Percentiles rank a stretch among this genome's conserved stretches.
Evolutionary conservation across 2,329 filamentous ascomycete genomes (phyloP).

Genomic region (Blastomyces percursus): DNA sequence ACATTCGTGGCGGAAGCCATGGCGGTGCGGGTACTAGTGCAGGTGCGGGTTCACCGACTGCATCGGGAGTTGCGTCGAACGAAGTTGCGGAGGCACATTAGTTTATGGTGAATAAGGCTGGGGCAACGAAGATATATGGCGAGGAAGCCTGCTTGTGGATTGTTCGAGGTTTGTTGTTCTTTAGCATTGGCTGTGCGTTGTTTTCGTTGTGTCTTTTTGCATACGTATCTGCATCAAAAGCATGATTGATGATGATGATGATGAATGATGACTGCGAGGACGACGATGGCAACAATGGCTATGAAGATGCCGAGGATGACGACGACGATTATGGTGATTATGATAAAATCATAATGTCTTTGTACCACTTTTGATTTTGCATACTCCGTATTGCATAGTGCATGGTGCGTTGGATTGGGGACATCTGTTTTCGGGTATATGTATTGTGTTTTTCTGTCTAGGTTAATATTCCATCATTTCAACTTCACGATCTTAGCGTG

Average conservation of each 20-base stretch:
- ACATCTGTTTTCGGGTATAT: neutral
- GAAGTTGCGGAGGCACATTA: neutral
- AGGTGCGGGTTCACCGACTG: neutral
- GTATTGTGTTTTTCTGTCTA: neutral
- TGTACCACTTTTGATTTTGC: neutral
- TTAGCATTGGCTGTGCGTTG: neutral
- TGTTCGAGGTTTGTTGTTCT: neutral
- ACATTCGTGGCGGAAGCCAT: constrained; percentile 27
- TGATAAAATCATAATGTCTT: neutral
- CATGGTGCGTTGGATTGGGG: neutral
- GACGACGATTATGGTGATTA: neutral
- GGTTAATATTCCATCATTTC: neutral
- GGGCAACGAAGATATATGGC: neutral
- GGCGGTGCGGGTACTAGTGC: neutral
- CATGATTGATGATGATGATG: neutral
- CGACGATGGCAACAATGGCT: no score
- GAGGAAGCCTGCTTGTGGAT: neutral
- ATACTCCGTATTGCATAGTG: neutral
- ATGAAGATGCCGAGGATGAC: no score
- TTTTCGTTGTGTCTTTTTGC: neutral
- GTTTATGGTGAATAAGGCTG: no score
- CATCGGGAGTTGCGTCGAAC: neutral
- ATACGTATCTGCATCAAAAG: neutral
- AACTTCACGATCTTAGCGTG: neutral
- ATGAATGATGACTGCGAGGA: neutral